Percentiles rank a stretch among this genome's conserved stretches.
Conservation (phyloP, 345 rosid genomes). For the Moricandia moricandioides region DNA sequence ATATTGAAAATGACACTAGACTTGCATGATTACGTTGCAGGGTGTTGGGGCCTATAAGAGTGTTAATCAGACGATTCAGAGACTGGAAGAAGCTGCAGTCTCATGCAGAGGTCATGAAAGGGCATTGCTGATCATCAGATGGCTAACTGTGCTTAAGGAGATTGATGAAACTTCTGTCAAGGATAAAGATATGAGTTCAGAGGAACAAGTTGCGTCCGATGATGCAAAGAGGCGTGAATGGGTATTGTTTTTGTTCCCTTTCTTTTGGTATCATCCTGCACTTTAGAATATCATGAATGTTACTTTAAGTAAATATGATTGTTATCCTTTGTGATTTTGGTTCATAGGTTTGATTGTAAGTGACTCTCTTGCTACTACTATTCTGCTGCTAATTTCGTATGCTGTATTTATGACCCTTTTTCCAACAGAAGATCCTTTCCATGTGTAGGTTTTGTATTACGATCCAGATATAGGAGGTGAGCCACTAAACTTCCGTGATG, state of each 20-base stretch:
- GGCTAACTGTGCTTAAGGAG: conserved; percentile 79
- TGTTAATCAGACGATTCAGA: conserved; percentile 63
- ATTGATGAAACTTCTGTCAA: conserved; percentile 45
- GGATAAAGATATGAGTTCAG: conserved; percentile 43
- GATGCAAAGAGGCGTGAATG: conserved; percentile 51
- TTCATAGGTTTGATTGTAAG: not conserved
- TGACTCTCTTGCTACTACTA: not conserved
- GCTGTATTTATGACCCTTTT: not conserved
- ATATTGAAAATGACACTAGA: not conserved
- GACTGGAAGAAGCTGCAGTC: conserved; percentile 87
- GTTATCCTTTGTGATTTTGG: not conserved
- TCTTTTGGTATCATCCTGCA: not conserved
- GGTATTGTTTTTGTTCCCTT: conserved; percentile 37
- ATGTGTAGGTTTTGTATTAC: conserved; percentile 71
- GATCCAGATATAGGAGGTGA: conserved; percentile 79
- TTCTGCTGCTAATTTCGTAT: conserved; percentile 3
- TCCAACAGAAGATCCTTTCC: conserved; percentile 13
- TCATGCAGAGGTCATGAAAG: conserved; percentile 76
- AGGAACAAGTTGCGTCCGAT: conserved; percentile 47
- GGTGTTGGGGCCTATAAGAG: conserved; percentile 61
- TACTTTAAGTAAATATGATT: not conserved
- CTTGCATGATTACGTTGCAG: conserved; percentile 41
- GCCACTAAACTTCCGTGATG: conserved; percentile 82
- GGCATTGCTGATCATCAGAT: conserved; percentile 65
- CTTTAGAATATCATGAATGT: not conserved